Percentiles rank a stretch among this genome's conserved stretches.
phyloP scores from a whole-genome alignment of 2,329 filamentous ascomycete species.

The Pestalotiopsis sp. region DNA sequence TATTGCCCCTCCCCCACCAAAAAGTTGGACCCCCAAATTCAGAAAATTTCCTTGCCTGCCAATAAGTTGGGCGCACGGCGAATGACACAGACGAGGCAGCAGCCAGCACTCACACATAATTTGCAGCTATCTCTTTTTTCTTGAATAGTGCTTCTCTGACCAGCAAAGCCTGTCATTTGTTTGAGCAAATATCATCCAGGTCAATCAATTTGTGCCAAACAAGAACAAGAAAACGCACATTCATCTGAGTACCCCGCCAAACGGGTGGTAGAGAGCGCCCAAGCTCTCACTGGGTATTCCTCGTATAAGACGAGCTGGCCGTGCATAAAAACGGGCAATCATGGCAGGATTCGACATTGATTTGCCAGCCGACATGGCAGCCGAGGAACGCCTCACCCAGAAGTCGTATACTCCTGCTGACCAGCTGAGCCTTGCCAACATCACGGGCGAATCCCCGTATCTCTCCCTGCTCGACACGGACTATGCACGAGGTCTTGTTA shows the following conservation, averaged over 20 bases:
- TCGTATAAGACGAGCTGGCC: neutral
- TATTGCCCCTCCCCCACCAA: constrained; percentile 17
- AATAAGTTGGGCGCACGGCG: neutral
- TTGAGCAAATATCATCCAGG: too few species aligned
- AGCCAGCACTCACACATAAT: neutral
- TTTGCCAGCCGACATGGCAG: constrained; percentile 1
- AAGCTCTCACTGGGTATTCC: too few species aligned
- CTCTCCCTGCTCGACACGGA: constrained; percentile 21
- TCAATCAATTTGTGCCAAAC: too few species aligned
- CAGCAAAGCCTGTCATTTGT: too few species aligned
- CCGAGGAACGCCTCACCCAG: neutral
- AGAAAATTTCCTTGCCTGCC: constrained; percentile 2
- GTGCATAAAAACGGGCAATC: neutral
- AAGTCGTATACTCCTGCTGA: constrained; percentile 6
- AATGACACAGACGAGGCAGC: neutral
- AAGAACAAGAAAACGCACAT: neutral
- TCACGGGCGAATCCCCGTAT: constrained; percentile 20
- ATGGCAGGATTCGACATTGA: constrained; percentile 13
- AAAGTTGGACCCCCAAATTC: constrained; percentile 1
- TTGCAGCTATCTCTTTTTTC: neutral
- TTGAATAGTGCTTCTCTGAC: too few species aligned
- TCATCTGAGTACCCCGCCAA: neutral
- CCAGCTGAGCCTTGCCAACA: constrained; percentile 10
- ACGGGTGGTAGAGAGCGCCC: neutral
- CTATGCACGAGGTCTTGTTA: constrained; percentile 19